phyloP scores from a whole-genome alignment of 2,329 filamentous ascomycete species.

The Xylariaceae sp. region DNA sequence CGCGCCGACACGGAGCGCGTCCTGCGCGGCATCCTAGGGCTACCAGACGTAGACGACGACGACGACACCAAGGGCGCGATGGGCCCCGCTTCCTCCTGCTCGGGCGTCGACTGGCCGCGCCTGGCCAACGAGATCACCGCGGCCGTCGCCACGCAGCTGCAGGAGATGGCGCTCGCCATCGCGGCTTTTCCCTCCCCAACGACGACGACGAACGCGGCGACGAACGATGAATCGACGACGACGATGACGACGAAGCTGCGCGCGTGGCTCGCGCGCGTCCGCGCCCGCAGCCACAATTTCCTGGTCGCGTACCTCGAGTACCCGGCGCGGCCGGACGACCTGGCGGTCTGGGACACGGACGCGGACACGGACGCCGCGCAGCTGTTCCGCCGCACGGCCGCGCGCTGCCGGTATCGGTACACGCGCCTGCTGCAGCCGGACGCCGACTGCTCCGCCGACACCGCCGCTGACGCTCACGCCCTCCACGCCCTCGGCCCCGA shows the following conservation, averaged over 20 bases:
- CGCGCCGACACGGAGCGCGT: conserved; percentile 23
- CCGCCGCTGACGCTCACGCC: too few species aligned
- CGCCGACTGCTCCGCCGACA: conserved; percentile 7
- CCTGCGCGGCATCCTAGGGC: conserved; percentile 19
- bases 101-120: conserved; percentile 36
- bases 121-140: conserved; percentile 35
- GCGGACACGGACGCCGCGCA: too few species aligned
- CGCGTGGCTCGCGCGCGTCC: conserved; percentile 25
- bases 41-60: too few species aligned
- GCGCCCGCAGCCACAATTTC: conserved; percentile 34
- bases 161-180: conserved; percentile 24
- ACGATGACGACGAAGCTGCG: conserved; percentile 5
- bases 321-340: conserved; percentile 18
- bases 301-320: conserved; percentile 39
- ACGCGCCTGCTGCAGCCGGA: conserved; percentile 26
- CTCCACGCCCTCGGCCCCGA: conserved; percentile 21
- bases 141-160: conserved; percentile 27
- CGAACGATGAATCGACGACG: too few species aligned
- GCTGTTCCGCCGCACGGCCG: conserved; percentile 29
- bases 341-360: conserved; percentile 23
- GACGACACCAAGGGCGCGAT: too few species aligned
- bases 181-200: conserved; percentile 13
- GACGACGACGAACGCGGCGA: too few species aligned
- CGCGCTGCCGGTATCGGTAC: conserved; percentile 34
- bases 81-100: conserved; percentile 16